These are phyloP conservation scores for Auricularia sp. DNA, from an alignment of 768 basidiomycete genomes.

Conservation along the genomic window DNA sequence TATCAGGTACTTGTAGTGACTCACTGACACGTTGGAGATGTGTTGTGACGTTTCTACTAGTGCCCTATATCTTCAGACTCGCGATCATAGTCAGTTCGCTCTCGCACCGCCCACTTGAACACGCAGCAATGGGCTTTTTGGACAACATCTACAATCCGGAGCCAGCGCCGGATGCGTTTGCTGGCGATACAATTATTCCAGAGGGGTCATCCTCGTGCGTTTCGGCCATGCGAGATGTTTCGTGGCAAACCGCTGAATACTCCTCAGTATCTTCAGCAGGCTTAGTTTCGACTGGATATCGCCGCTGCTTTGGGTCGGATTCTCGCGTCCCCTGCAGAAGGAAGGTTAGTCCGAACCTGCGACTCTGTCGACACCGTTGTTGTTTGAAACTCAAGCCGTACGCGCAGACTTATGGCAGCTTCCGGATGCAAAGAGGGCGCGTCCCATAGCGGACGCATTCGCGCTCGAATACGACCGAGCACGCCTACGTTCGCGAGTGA, in stretches of 20 bases:
- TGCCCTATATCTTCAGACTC: too few species aligned
- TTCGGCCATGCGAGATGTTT: not conserved
- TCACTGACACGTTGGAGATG: too few species aligned
- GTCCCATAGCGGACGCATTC: not conserved
- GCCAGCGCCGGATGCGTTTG: not conserved
- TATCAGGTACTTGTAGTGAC: too few species aligned
- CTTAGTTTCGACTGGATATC: slow-evolving; percentile 72
- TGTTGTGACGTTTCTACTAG: too few species aligned
- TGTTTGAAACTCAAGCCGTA: not conserved
- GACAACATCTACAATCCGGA: not conserved
- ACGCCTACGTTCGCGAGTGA: not conserved
- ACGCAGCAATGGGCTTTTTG: not conserved
- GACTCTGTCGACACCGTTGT: not conserved
- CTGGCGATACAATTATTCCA: not conserved
- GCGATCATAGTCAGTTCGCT: too few species aligned
- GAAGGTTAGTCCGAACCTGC: not conserved
- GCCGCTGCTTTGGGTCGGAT: slow-evolving; percentile 61
- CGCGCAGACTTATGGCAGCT: not conserved
- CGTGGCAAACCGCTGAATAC: not conserved
- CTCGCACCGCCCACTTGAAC: too few species aligned
- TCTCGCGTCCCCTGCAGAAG: slow-evolving; percentile 63
- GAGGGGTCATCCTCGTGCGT: not conserved
- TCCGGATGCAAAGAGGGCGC: not conserved
- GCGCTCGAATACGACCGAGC: not conserved
- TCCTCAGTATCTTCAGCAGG: slow-evolving; percentile 33